Evolutionary conservation across 2,329 filamentous ascomycete species (phyloP), one percentile per base, ranked within the genome.

Genomic region (Fusarium armeniacum): DNA sequence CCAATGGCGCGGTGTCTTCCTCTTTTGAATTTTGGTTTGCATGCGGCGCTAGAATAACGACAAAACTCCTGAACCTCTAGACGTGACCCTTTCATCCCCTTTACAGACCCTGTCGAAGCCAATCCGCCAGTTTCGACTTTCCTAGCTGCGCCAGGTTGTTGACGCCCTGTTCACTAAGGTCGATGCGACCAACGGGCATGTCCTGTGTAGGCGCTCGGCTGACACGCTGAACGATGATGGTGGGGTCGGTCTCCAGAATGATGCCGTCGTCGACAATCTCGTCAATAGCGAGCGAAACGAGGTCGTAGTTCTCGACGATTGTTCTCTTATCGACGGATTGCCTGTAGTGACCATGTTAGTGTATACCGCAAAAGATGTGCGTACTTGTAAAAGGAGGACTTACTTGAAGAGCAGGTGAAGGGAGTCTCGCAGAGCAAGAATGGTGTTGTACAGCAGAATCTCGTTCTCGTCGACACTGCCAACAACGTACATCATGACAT

Each of bases 301-400:
- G 88, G 81, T 98, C 96, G 85, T 98, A 99, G 87, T 98, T 98
- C 83, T 99, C 96, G 77, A 98, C 91, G 72, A 98, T 94, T 61
- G 96, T 98, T 73, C 96, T 91, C 87, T 98, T 98, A 84, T 99
- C 96, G 52, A 97, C 94, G 35, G 93, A 93, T 87, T 97, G 95
- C 82, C 93, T 97, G 72, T 33, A 44, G 30, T 36, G 65, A 53
- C 33, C 20, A 22, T 32, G 62, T 69, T 65, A 61, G 63, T 36
- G 43, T 12, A 22, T 63, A 18, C 36, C 47, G 33, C 45, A 18
- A 40, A 28, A 20, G 24, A 41, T 43, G 44, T 45, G 40, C 51
- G 22, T 26, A 36, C 32, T 32, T 35, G 28, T 30, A 32, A 20
- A 28, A 38, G 13, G 40, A 15, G 11, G 43, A 75, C 89, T 67